Percentiles rank a stretch among this genome's conserved stretches.
Evolutionary conservation across 768 basidiomycete genomes (phyloP).

Genomic region (Stropharia rugosoannulata): DNA sequence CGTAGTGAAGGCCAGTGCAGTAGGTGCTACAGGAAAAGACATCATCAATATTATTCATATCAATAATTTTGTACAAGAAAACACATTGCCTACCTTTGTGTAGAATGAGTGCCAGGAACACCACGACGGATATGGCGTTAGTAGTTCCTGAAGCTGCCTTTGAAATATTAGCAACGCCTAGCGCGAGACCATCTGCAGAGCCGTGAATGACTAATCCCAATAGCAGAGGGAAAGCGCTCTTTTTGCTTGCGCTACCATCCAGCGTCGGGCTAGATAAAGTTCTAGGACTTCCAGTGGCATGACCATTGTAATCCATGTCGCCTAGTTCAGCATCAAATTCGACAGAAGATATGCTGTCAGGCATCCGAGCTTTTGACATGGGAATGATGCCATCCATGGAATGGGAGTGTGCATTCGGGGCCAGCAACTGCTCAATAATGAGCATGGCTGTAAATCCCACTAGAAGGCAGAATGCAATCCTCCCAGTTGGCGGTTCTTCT

Average conservation of each 20-base stretch:
- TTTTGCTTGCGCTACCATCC: constrained; percentile 22
- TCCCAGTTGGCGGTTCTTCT: constrained; percentile 44
- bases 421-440: constrained; percentile 61
- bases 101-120: constrained; percentile 88
- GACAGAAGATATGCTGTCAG: constrained; percentile 22
- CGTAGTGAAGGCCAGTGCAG: constrained; percentile 85
- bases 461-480: constrained; percentile 64
- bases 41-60: background rate
- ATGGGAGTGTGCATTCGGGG: constrained; percentile 46
- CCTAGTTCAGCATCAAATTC: constrained; percentile 67
- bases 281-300: constrained; percentile 13
- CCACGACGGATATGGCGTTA: constrained; percentile 67
- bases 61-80: background rate
- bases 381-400: constrained; percentile 13
- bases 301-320: constrained; percentile 43
- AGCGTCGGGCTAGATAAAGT: constrained; percentile 6
- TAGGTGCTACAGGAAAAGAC: constrained; percentile 63
- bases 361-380: constrained; percentile 10
- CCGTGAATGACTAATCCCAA: constrained; percentile 87
- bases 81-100: constrained; percentile 68
- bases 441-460: constrained; percentile 66
- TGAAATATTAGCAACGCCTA: constrained; percentile 66
- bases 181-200: constrained; percentile 87
- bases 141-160: constrained; percentile 27
- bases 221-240: constrained; percentile 68